Conservation (phyloP, 352 stramenopile species). For the Phytophthora meadii region DNA sequence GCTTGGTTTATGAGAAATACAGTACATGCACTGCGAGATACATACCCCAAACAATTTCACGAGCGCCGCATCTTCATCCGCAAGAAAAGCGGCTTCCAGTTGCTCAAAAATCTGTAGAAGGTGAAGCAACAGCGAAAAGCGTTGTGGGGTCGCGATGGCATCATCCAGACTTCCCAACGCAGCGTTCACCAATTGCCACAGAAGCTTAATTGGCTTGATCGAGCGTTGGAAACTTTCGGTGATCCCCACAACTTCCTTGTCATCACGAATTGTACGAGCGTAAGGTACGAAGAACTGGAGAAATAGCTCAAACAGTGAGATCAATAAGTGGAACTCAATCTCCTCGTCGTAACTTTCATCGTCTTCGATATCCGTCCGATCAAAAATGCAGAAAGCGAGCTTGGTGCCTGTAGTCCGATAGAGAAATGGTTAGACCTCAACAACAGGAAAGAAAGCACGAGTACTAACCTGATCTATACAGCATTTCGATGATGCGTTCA, state of each 20-base stretch:
- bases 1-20: neutral
- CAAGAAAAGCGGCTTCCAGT: conserved; percentile 47
- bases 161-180: conserved; percentile 56
- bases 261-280: conserved; percentile 37
- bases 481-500: conserved; percentile 40
- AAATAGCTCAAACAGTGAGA: conserved; percentile 62
- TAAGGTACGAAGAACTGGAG: conserved; percentile 68
- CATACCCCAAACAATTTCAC: conserved; percentile 50
- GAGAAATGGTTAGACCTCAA: neutral
- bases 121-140: conserved; percentile 73
- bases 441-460: neutral
- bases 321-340: conserved; percentile 70
- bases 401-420: conserved; percentile 46
- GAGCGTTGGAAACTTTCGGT: conserved; percentile 45
- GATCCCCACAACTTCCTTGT: conserved; percentile 11
- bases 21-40: neutral
- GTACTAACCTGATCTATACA: conserved; percentile 51
- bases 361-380: conserved; percentile 72
- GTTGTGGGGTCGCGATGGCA: conserved; percentile 57
- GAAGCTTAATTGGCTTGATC: conserved; percentile 45
- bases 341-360: conserved; percentile 81
- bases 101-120: conserved; percentile 70
- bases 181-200: conserved; percentile 59
- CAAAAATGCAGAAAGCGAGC: conserved; percentile 74
- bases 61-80: conserved; percentile 42